A percentile compares a stretch with the other conserved stretches of the same genome.
phyloP scores from a whole-genome alignment of 2,329 filamentous ascomycete species.

The Monilinia polystroma region DNA sequence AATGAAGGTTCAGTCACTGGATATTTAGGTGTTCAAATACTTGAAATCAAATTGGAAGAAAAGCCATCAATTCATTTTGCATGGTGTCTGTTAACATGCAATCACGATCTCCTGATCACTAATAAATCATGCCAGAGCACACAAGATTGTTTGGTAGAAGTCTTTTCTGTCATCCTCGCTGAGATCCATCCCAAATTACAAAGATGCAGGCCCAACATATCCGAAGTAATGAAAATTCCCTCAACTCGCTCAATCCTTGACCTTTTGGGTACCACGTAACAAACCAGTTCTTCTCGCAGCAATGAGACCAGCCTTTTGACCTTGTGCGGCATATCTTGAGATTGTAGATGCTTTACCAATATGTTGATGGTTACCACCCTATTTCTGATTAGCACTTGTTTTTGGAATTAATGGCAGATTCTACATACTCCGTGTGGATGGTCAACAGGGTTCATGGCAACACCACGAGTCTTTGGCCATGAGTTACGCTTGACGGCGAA shows the following conservation, averaged over 20 bases:
- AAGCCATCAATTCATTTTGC: conserved; percentile 24
- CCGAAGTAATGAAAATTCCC: conserved; percentile 39
- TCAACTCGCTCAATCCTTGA: conserved; percentile 73
- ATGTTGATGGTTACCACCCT: conserved; percentile 97
- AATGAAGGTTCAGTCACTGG: not conserved
- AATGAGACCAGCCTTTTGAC: conserved; percentile 99
- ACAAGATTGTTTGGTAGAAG: conserved; percentile 27
- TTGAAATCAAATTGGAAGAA: conserved; percentile 9
- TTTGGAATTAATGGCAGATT: not conserved
- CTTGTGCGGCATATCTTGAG: conserved; percentile 93
- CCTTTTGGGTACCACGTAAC: conserved; percentile 99
- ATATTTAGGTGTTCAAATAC: not conserved
- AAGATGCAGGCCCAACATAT: conserved; percentile 40
- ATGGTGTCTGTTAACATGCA: conserved; percentile 20
- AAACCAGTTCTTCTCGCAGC: conserved; percentile 99
- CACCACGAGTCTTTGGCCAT: conserved; percentile 99
- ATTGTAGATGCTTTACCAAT: conserved; percentile 97
- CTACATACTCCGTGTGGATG: conserved; percentile 79
- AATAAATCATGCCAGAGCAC: conserved; percentile 22
- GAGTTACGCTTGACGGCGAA: conserved; percentile 99
- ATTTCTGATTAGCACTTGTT: conserved; percentile 45
- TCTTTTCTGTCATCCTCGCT: conserved; percentile 40
- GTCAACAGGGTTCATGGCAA: conserved; percentile 99
- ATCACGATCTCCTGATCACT: conserved; percentile 25
- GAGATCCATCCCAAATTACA: conserved; percentile 40